Evolutionary conservation across 2,329 filamentous ascomycete genomes (phyloP), one percentile per base, ranked within the genome.

Genomic region (Ceratocystis lukuohia): DNA sequence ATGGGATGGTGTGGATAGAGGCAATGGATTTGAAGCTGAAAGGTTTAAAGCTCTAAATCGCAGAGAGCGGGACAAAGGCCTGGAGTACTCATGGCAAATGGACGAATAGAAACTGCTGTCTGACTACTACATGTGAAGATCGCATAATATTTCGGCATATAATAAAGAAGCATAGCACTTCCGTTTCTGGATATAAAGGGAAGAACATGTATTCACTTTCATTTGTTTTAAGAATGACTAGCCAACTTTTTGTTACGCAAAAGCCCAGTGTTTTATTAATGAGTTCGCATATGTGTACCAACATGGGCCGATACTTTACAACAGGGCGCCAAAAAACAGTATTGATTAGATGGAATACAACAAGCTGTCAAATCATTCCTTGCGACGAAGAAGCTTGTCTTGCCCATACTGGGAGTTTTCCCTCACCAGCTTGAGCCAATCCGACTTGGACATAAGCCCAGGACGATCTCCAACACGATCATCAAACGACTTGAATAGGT

Each of bases 51-150:
- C 91, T 1, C 79, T 92, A 70, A 96, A 96, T 74, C 80, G 85
- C 70, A 84, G 84, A 70, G 85, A 86, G 72, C 85, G 91, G 74
- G 85, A 88, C 71, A 88, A 89, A 75, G 87, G 87, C 41, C 75
- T 97, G 72, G 86, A 93, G 71, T 97, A 96, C 75, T 85, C 88
- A 41, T 99, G 93, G 94, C 90, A 96, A 79, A 94, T 95, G 88
- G 94, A 96, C 77, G 89, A 91, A 75, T 94, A 53, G 22, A 53
- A 10, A 15, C 20, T 25, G 10, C 6, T 25, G 20, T 5, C 48
- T 15, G 37, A 12, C 37, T 15, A 41, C 37, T 3, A 3, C 37
- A 41, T 15, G 37, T 15, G 3, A 41, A 15, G 12, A 41, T 15
- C 37, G 37, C 10, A 41, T 41, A 4, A 41, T 15, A 1, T 41